These are phyloP conservation scores for Aspergillus incahuasiensis DNA, from an alignment of 495 filamentous ascomycete species.

Conservation along the genomic window DNA sequence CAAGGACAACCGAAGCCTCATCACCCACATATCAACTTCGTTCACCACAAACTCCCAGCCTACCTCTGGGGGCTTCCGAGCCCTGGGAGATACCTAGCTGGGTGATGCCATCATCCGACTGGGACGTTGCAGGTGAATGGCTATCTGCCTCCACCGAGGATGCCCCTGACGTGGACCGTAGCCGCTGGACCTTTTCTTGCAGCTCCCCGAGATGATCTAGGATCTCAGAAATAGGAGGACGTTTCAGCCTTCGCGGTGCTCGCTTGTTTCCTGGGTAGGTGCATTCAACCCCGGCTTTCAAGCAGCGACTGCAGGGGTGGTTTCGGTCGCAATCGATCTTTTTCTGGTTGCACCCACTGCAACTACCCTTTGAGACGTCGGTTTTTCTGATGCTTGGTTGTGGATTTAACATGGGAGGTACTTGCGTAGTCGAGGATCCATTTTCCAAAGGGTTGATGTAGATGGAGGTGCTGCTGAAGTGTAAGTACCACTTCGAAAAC, in stretches of 20 bases:
- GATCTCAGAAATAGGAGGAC: constrained; percentile 54
- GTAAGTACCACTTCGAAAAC: no score
- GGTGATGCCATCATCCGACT: background rate
- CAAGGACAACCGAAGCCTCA: background rate
- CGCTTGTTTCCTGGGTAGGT: constrained; percentile 33
- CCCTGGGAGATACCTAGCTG: background rate
- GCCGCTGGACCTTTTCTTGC: constrained; percentile 50
- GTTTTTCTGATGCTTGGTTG: background rate
- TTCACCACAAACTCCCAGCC: background rate
- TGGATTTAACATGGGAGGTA: background rate
- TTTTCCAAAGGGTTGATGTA: background rate
- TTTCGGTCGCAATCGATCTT: background rate
- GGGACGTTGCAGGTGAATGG: background rate
- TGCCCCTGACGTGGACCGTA: background rate
- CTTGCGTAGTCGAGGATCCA: background rate
- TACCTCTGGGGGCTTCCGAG: background rate
- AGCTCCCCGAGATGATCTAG: constrained; percentile 61
- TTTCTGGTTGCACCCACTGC: background rate
- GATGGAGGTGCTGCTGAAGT: no score
- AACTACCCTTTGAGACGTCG: background rate
- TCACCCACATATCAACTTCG: background rate
- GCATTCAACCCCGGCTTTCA: constrained; percentile 6
- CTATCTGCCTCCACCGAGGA: background rate
- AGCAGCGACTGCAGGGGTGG: constrained; percentile 2
- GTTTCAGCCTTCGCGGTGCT: constrained; percentile 61